Evolutionary conservation across 2,329 filamentous ascomycete genomes (phyloP).

Genomic region (Sphaerulina populicola): DNA sequence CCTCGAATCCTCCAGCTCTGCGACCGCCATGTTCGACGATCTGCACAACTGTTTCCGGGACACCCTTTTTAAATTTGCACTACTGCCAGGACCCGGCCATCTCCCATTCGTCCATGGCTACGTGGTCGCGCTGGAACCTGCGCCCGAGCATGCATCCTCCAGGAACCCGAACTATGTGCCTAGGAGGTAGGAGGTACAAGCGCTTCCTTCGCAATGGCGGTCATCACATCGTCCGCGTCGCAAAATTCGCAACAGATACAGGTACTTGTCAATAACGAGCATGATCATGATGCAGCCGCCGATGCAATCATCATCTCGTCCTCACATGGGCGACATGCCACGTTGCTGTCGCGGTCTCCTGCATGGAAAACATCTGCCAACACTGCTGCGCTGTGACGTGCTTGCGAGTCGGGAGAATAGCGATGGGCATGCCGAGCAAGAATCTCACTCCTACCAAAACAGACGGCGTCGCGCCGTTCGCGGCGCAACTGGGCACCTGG

Average conservation of each 20-base stretch:
- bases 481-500: not conserved
- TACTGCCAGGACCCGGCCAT: not conserved
- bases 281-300: not conserved
- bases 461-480: not conserved
- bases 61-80: not conserved
- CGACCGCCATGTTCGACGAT: not conserved
- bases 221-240: not conserved
- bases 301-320: not conserved
- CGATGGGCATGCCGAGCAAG: not conserved
- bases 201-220: too few relatives aligned
- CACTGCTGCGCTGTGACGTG: not conserved
- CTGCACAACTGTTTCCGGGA: not conserved
- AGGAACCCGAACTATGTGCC: not conserved
- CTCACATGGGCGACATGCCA: not conserved
- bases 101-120: not conserved
- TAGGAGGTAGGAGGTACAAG: too few relatives aligned
- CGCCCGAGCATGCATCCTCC: constrained; percentile 4
- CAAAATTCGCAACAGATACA: constrained; percentile 1
- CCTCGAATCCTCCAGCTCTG: not conserved
- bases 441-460: not conserved
- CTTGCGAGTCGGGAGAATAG: not conserved
- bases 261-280: not conserved
- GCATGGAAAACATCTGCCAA: not conserved
- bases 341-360: not conserved
- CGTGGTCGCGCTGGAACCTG: not conserved